A percentile compares a stretch with the other conserved stretches of the same genome.
Evolutionary conservation across 352 stramenopile species (phyloP).

Genomic region (Phytophthora ramorum): DNA sequence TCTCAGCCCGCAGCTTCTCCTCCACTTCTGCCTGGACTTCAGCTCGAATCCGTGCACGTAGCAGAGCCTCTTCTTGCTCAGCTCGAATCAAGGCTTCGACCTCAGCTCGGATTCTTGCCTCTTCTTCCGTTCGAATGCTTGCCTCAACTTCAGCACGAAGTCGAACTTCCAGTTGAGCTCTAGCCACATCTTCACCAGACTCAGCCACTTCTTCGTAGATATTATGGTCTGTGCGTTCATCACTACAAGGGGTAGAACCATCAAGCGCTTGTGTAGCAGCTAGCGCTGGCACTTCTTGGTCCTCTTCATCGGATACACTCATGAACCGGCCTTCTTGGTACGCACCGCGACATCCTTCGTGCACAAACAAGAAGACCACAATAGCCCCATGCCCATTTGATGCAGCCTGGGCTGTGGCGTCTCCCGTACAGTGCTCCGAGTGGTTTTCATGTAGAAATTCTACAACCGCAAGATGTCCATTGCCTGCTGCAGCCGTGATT

Average conservation of each 20-base stretch:
- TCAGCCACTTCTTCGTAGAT: background rate
- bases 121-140: constrained; percentile 18
- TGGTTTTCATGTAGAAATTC: constrained; percentile 21
- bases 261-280: background rate
- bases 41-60: constrained; percentile 18
- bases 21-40: constrained; percentile 25
- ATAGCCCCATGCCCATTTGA: constrained; percentile 7
- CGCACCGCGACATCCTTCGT: constrained; percentile 12
- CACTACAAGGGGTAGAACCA: background rate
- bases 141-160: constrained; percentile 21
- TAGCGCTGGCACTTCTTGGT: background rate
- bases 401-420: constrained; percentile 1
- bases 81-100: constrained; percentile 13
- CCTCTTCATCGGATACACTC: background rate
- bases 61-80: constrained; percentile 19
- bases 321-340: constrained; percentile 14
- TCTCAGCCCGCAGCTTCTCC: constrained; percentile 23
- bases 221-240: background rate
- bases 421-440: constrained; percentile 7
- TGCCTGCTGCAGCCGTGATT: constrained; percentile 14
- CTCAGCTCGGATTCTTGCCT: constrained; percentile 22
- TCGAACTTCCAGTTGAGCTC: constrained; percentile 8
- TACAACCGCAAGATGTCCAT: constrained; percentile 13
- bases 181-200: background rate
- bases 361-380: constrained; percentile 9